These are phyloP conservation scores for Sclerotiophoma versabilis DNA, from an alignment of 2,329 filamentous ascomycete genomes.

Conservation along the genomic window DNA sequence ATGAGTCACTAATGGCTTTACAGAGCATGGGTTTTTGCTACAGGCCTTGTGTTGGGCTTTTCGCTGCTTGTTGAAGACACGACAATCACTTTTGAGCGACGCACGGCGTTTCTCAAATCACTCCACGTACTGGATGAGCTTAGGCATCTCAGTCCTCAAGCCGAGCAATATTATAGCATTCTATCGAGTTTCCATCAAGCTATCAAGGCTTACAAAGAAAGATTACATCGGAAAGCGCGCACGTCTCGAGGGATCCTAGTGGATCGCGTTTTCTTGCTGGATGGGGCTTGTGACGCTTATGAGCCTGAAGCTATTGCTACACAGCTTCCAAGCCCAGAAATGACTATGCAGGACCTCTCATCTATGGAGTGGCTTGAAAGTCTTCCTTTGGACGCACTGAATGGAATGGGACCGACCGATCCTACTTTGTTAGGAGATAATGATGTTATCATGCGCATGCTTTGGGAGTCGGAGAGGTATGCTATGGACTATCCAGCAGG, in stretches of 20 bases:
- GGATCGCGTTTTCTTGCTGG: conserved; percentile 21
- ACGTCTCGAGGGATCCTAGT: conserved; percentile 13
- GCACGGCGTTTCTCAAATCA: conserved; percentile 60
- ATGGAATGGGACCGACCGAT: conserved; percentile 14
- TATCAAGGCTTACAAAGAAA: conserved; percentile 27
- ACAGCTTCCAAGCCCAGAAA: conserved; percentile 24
- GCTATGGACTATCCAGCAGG: conserved; percentile 17
- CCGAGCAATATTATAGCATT: conserved; percentile 65
- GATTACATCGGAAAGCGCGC: conserved; percentile 12
- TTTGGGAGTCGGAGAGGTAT: conserved; percentile 26
- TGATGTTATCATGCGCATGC: conserved; percentile 27
- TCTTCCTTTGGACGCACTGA: conserved; percentile 9
- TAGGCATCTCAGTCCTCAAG: conserved; percentile 61
- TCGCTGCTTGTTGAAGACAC: conserved; percentile 61
- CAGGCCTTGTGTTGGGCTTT: conserved; percentile 64
- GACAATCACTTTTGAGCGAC: conserved; percentile 53
- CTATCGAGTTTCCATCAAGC: conserved; percentile 42
- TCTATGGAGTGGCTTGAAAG: conserved; percentile 18
- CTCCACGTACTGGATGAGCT: conserved; percentile 59
- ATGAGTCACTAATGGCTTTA: background rate
- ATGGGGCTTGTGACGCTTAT: background rate
- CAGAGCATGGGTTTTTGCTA: conserved; percentile 63
- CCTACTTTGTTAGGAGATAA: conserved; percentile 19
- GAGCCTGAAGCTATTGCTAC: conserved; percentile 17
- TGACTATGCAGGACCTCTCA: conserved; percentile 15